Percentiles rank a stretch among this genome's conserved stretches.
Conservation (phyloP, 2,329 filamentous ascomycete genomes). For the Diplodia sapinea region DNA sequence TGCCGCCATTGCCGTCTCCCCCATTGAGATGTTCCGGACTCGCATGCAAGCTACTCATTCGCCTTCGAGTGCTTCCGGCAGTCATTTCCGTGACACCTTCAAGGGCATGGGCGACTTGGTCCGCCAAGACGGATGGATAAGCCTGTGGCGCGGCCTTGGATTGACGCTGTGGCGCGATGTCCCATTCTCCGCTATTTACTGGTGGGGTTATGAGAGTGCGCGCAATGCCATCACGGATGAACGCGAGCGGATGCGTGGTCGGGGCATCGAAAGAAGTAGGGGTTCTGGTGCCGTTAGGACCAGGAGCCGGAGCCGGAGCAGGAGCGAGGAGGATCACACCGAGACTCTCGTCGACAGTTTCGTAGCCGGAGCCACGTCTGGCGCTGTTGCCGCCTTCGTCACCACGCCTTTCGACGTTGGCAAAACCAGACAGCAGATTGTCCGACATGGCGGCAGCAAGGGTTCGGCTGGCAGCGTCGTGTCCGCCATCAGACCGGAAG, state of each 20-base stretch:
- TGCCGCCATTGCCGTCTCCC: constrained; percentile 82
- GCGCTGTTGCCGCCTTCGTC: constrained; percentile 81
- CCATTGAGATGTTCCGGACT: constrained; percentile 93
- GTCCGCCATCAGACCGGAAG: constrained; percentile 66
- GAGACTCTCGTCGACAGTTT: constrained; percentile 90
- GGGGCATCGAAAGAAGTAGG: constrained; percentile 39
- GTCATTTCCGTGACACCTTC: constrained; percentile 80
- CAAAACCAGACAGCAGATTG: constrained; percentile 92
- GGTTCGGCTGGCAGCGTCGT: constrained; percentile 37
- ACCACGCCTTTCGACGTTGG: constrained; percentile 98
- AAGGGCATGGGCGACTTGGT: constrained; percentile 81
- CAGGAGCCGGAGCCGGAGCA: constrained; percentile 27
- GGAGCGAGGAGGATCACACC: constrained; percentile 70
- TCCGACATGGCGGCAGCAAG: constrained; percentile 58
- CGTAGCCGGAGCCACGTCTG: constrained; percentile 80
- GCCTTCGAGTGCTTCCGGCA: constrained; percentile 47
- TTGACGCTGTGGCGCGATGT: constrained; percentile 96
- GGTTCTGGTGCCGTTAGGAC: constrained; percentile 43
- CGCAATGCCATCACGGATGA: constrained; percentile 73
- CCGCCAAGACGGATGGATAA: constrained; percentile 72
- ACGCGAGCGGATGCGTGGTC: constrained; percentile 54
- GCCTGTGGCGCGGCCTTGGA: constrained; percentile 87
- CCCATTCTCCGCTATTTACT: constrained; percentile 95
- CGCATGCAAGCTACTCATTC: constrained; percentile 78
- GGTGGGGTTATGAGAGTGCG: constrained; percentile 94